phyloP scores from a whole-genome alignment of 768 basidiomycete species.

The Lenzites betulinus region DNA sequence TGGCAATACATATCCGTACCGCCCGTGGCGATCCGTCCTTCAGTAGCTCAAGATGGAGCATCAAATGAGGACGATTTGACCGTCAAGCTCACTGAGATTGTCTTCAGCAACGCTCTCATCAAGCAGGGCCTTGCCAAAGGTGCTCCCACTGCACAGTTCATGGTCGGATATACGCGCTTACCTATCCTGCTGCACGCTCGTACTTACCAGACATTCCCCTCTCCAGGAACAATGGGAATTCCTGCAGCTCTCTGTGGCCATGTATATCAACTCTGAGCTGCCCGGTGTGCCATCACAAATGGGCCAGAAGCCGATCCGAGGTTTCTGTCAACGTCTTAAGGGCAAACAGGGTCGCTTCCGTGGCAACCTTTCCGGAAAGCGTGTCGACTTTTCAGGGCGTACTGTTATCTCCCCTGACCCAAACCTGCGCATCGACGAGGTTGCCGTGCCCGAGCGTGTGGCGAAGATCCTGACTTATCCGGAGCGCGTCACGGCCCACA shows the following conservation, averaged over 20 bases:
- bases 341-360: constrained; percentile 99
- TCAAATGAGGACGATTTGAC: constrained; percentile 99
- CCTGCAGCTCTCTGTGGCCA: constrained; percentile 89
- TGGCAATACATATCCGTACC: constrained; percentile 99
- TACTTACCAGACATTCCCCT: constrained; percentile 2
- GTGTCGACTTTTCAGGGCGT: constrained; percentile 97
- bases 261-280: constrained; percentile 97
- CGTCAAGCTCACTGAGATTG: constrained; percentile 95
- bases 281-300: constrained; percentile 89
- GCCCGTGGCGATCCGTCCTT: constrained; percentile 95
- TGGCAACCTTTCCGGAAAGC: constrained; percentile 97
- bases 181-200: constrained; percentile 3
- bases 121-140: constrained; percentile 89
- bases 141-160: constrained; percentile 83
- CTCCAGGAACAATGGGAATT: constrained; percentile 98
- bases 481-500: constrained; percentile 90
- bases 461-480: constrained; percentile 96
- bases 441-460: constrained; percentile 94
- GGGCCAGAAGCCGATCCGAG: constrained; percentile 93
- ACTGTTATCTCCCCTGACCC: constrained; percentile 99
- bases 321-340: constrained; percentile 96
- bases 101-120: constrained; percentile 90
- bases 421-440: constrained; percentile 98
- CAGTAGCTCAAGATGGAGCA: constrained; percentile 95
- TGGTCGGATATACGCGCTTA: constrained; percentile 49